Evolutionary conservation across 2,329 filamentous ascomycete genomes (phyloP).

Genomic region (Colletotrichum navitas): DNA sequence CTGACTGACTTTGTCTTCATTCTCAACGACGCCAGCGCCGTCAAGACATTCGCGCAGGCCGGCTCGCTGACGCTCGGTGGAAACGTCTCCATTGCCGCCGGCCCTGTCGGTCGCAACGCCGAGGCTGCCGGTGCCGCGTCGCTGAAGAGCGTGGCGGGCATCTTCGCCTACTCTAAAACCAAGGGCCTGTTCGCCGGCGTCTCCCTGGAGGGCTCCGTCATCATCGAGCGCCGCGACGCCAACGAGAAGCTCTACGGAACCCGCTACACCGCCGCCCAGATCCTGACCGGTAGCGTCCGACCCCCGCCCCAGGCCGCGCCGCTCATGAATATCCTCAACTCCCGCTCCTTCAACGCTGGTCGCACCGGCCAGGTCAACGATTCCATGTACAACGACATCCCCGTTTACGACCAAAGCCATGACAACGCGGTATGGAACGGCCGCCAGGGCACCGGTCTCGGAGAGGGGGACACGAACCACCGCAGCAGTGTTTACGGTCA

Average conservation of each 20-base stretch:
- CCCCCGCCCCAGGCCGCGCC: slow-evolving; percentile 86
- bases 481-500: slow-evolving; percentile 54
- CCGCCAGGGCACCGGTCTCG: slow-evolving; percentile 75
- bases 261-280: slow-evolving; percentile 82
- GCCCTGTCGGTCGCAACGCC: slow-evolving; percentile 92
- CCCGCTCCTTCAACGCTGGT: slow-evolving; percentile 81
- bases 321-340: slow-evolving; percentile 87
- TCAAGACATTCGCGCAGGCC: slow-evolving; percentile 93
- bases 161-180: slow-evolving; percentile 98
- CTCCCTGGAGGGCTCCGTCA: slow-evolving; percentile 90
- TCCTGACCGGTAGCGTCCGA: slow-evolving; percentile 82
- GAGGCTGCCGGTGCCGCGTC: slow-evolving; percentile 96
- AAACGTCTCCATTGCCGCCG: slow-evolving; percentile 95
- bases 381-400: slow-evolving; percentile 91
- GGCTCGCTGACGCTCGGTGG: slow-evolving; percentile 93
- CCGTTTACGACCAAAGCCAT: slow-evolving; percentile 86
- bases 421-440: slow-evolving; percentile 90
- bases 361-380: slow-evolving; percentile 63
- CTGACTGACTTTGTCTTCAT: slow-evolving; percentile 98
- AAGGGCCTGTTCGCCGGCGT: slow-evolving; percentile 98
- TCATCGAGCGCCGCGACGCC: slow-evolving; percentile 95
- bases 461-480: slow-evolving; percentile 67
- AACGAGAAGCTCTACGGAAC: slow-evolving; percentile 96
- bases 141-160: slow-evolving; percentile 86
- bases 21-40: slow-evolving; percentile 89